phyloP scores from a whole-genome alignment of 306 rosid genomes.

The Quillaja saponaria region DNA sequence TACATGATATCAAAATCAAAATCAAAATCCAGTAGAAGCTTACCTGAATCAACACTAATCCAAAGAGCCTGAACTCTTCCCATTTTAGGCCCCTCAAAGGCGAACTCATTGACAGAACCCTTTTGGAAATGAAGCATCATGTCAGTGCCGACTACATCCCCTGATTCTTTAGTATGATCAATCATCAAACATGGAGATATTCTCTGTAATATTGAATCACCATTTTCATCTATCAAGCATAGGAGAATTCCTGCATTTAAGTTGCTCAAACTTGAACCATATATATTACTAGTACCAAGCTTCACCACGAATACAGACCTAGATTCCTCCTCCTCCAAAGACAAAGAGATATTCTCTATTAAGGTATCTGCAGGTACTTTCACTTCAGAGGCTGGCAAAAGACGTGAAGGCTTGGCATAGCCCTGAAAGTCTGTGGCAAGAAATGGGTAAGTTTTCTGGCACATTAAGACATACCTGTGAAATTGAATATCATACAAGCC shows the following conservation, averaged over 20 bases:
- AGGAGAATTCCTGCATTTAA: conserved; percentile 71
- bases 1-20: conserved; percentile 20
- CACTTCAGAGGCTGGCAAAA: conserved; percentile 65
- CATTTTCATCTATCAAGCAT: conserved; percentile 70
- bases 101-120: conserved; percentile 70
- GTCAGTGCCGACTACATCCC: conserved; percentile 30
- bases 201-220: conserved; percentile 74
- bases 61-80: conserved; percentile 67
- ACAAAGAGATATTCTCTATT: conserved; percentile 40
- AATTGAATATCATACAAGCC: conserved; percentile 8
- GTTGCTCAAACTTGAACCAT: conserved; percentile 65
- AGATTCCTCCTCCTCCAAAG: conserved; percentile 42
- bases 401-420: conserved; percentile 63
- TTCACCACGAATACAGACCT: conserved; percentile 55
- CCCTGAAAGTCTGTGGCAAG: conserved; percentile 56
- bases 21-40: conserved; percentile 25
- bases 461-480: conserved; percentile 1
- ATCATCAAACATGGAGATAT: conserved; percentile 54
- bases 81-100: conserved; percentile 71
- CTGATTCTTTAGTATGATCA: conserved; percentile 39
- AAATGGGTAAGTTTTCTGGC: neutral
- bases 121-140: conserved; percentile 60
- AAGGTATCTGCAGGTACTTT: conserved; percentile 45
- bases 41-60: conserved; percentile 90
- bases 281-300: conserved; percentile 64